Conservation (phyloP, 495 filamentous ascomycete species). For the Aspergillus saccharolyticus region DNA sequence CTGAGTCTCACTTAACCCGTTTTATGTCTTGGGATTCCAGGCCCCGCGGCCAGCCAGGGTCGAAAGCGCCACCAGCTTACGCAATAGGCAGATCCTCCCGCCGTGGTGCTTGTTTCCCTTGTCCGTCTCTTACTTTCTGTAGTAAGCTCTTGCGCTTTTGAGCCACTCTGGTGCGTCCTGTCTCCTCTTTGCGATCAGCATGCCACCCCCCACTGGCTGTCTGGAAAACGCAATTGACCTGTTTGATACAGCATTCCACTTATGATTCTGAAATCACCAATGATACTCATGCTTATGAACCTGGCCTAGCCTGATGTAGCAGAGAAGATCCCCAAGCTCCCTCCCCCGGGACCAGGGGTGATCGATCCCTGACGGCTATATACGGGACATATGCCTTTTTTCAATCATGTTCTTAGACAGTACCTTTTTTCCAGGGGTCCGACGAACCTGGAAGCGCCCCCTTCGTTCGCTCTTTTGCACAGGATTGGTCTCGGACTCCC, state of each 20-base stretch:
- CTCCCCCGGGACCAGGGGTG: neutral
- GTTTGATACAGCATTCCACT: constrained; percentile 2
- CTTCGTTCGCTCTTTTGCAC: constrained; percentile 2
- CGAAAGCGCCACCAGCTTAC: constrained; percentile 21
- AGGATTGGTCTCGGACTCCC: neutral
- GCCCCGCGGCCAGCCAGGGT: constrained; percentile 4
- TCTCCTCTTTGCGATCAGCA: constrained; percentile 3
- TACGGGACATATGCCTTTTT: neutral
- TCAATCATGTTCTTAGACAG: neutral
- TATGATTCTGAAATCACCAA: neutral
- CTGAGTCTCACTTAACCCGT: constrained; percentile 4
- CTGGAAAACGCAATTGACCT: constrained; percentile 2
- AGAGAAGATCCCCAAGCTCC: neutral
- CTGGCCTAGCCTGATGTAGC: neutral
- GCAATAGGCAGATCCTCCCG: constrained; percentile 16
- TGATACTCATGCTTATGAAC: neutral
- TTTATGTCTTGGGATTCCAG: constrained; percentile 7
- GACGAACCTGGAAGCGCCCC: neutral
- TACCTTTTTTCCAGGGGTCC: neutral
- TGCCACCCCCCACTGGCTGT: neutral
- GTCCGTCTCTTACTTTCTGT: constrained; percentile 1
- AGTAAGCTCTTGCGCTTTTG: constrained; percentile 2
- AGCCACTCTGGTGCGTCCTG: neutral
- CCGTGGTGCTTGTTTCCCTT: constrained; percentile 13
- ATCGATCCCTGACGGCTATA: constrained; percentile 2